Percentiles rank a stretch among this genome's conserved stretches.
These are phyloP conservation scores for Entomophthora muscae DNA, from an alignment of 371 early-diverging fungal genomes.

Conservation along the genomic window DNA sequence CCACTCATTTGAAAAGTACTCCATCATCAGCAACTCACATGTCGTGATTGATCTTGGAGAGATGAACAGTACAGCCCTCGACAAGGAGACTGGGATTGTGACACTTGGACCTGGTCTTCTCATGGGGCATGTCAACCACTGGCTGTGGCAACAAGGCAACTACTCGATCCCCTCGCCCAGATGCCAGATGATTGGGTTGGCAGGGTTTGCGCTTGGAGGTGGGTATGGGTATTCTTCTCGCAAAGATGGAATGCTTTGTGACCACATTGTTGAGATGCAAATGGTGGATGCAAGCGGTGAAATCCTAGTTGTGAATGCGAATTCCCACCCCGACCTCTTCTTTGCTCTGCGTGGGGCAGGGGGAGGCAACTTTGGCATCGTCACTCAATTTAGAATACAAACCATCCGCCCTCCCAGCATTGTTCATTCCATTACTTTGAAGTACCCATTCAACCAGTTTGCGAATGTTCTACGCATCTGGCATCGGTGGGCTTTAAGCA, in stretches of 20 bases:
- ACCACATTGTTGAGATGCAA: conserved; percentile 24
- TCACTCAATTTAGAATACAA: conserved; percentile 19
- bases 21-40: conserved; percentile 15
- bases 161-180: conserved; percentile 17
- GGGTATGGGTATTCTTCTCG: conserved; percentile 24
- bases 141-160: conserved; percentile 16
- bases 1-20: conserved; percentile 22
- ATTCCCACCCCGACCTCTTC: conserved; percentile 27
- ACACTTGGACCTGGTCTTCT: conserved; percentile 16
- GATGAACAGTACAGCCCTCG: conserved; percentile 12
- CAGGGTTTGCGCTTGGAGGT: conserved; percentile 21
- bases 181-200: conserved; percentile 20
- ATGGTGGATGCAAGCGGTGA: conserved; percentile 28
- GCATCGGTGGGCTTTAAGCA: background rate
- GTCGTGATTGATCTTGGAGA: conserved; percentile 17
- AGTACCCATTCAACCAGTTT: background rate
- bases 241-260: conserved; percentile 21
- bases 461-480: background rate
- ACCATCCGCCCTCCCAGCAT: conserved; percentile 15
- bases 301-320: conserved; percentile 19
- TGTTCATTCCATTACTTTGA: conserved; percentile 5
- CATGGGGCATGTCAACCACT: conserved; percentile 16
- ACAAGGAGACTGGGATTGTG: conserved; percentile 10
- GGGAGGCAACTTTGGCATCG: conserved; percentile 30
- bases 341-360: too few species aligned